Evolutionary conservation across 2,329 filamentous ascomycete genomes (phyloP).

Genomic region (Aspergillus fructus): DNA sequence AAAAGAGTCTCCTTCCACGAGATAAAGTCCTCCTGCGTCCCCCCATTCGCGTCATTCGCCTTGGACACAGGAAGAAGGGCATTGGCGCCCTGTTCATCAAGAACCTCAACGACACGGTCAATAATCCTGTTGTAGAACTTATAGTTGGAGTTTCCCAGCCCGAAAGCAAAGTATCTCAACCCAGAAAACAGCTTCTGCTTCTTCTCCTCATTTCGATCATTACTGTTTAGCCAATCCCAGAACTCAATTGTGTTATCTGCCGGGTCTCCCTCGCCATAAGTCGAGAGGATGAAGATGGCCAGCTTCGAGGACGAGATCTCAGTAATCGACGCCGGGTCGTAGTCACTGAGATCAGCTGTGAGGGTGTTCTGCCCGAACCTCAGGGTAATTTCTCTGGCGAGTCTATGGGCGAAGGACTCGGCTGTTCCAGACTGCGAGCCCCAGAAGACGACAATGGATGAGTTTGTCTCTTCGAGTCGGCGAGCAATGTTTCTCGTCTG

Average conservation of each 20-base stretch:
- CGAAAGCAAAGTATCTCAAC: conserved; percentile 81
- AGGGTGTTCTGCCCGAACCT: conserved; percentile 91
- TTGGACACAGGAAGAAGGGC: conserved; percentile 79
- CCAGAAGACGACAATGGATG: conserved; percentile 88
- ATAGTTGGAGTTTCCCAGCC: conserved; percentile 94
- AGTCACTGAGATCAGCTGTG: conserved; percentile 90
- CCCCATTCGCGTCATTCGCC: conserved; percentile 88
- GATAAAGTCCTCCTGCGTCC: conserved; percentile 95
- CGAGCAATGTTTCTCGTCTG: conserved; percentile 50
- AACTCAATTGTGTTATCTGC: conserved; percentile 95
- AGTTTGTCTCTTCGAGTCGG: conserved; percentile 40
- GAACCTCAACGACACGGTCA: conserved; percentile 73
- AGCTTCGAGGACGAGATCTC: conserved; percentile 78
- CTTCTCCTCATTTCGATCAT: conserved; percentile 50
- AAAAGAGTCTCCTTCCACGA: conserved; percentile 97
- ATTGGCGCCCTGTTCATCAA: conserved; percentile 73
- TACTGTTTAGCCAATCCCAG: conserved; percentile 71
- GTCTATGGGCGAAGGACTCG: conserved; percentile 85
- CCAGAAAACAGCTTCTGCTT: conserved; percentile 70
- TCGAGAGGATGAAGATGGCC: conserved; percentile 86
- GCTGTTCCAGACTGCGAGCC: conserved; percentile 94
- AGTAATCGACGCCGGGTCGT: conserved; percentile 85
- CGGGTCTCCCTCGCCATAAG: conserved; percentile 93
- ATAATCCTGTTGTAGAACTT: conserved; percentile 97
- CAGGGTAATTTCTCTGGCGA: conserved; percentile 88